Percentiles rank a stretch among this genome's conserved stretches.
phyloP scores from a whole-genome alignment of 2,329 filamentous ascomycete species.

The Nigrospora sphaerica region DNA sequence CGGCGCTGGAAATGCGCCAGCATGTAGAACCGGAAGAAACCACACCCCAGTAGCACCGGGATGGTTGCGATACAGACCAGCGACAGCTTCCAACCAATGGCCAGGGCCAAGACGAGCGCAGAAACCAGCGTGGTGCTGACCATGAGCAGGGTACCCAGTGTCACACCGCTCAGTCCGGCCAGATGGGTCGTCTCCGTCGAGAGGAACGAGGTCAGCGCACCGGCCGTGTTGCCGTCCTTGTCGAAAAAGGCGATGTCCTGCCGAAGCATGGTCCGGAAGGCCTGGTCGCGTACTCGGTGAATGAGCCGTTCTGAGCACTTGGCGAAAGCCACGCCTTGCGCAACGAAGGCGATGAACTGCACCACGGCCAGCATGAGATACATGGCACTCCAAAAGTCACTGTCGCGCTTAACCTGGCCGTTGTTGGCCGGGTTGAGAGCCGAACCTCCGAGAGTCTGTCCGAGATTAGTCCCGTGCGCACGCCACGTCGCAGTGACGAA shows the following conservation, averaged over 20 bases:
- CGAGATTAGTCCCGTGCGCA: constrained; percentile 4
- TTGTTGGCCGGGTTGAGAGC: constrained; percentile 42
- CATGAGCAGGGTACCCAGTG: constrained; percentile 78
- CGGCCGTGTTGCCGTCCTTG: constrained; percentile 78
- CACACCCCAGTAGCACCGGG: constrained; percentile 69
- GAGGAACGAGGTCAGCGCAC: constrained; percentile 80
- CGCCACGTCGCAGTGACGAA: background rate
- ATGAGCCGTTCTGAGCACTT: constrained; percentile 82
- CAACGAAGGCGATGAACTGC: constrained; percentile 60
- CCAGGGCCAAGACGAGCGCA: constrained; percentile 62
- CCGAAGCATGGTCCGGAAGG: constrained; percentile 81
- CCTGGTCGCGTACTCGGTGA: constrained; percentile 71
- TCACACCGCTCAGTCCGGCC: constrained; percentile 79
- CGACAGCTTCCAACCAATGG: constrained; percentile 81
- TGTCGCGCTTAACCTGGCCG: constrained; percentile 55
- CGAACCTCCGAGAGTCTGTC: constrained; percentile 20
- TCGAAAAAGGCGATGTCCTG: constrained; percentile 95
- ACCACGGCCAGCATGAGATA: constrained; percentile 76
- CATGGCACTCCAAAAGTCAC: constrained; percentile 85
- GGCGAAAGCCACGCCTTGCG: constrained; percentile 70
- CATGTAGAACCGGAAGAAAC: constrained; percentile 85
- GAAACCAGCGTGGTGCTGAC: constrained; percentile 73
- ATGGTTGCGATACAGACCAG: constrained; percentile 75
- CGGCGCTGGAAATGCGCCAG: constrained; percentile 72
- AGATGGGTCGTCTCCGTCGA: constrained; percentile 86